Evolutionary conservation across 805 yeast species (phyloP), one percentile per base, ranked within the genome.

Genomic region (Saturnispora silvae): DNA sequence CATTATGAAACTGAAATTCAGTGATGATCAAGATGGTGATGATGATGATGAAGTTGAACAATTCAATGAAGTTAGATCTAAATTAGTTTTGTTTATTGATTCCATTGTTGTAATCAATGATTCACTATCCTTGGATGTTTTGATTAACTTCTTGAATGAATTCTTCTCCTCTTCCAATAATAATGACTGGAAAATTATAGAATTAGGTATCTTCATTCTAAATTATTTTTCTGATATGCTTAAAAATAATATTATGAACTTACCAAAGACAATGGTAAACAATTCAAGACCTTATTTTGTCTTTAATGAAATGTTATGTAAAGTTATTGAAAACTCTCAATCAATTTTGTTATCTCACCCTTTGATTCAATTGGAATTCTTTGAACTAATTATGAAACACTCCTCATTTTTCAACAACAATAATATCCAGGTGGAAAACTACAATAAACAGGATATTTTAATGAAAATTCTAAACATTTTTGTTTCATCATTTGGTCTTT

Each of bases 371-470:
- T 60, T 83, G 28, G 68, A 72, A 33, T 84, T 82, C 47, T 85
- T 92, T 64, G 97, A 92, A 54, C 64, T 92, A 24, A 74, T 85
- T 23, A 77, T 84, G 40, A 81, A 84, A 51, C 92, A 85, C 51
- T 77, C 82, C 47, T 62, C 70, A 19, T 76, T 81, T 45, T 70
- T 79, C 51, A 65, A 45, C 24, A 69, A 62, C 50, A 61, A 54
- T 42, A 54, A 51, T 34, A 59, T 63, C 54, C 57, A 63, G 49
- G 63, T 60, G 5, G 65, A 60, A 36, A 53, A 52, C 16, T 50
- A 59, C 19, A 56, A 61, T 38, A 72, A 70, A 45, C 59, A 64
- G 33, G 72, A 67, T 20, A 62, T 81, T 28, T 63, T 82, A 9
- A 55, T 70, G 42, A 70, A 77, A 41, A 73, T 85, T 15, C 63